Percentiles rank a stretch among this genome's conserved stretches.
phyloP scores from a whole-genome alignment of 2,329 filamentous ascomycete species.

The Aspergillus jensenii region DNA sequence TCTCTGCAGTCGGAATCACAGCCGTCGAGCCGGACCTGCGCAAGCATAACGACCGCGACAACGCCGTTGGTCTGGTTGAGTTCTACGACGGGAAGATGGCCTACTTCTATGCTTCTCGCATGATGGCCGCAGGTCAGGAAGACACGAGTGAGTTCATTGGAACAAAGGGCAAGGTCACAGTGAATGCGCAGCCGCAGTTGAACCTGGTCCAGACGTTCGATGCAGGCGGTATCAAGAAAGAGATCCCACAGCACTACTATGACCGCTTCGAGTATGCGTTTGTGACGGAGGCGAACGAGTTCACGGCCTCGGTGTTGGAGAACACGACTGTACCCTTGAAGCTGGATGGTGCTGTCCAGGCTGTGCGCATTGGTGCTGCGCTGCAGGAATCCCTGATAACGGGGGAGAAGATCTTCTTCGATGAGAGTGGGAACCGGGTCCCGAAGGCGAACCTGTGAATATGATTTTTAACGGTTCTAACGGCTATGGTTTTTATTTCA shows the following conservation, averaged over 20 bases:
- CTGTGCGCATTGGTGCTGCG: conserved; percentile 59
- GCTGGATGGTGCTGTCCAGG: conserved; percentile 57
- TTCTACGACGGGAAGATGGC: conserved; percentile 65
- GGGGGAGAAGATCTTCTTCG: conserved; percentile 59
- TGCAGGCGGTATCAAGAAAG: conserved; percentile 54
- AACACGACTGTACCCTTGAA: conserved; percentile 56
- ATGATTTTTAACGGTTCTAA: neutral
- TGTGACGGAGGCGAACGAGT: conserved; percentile 64
- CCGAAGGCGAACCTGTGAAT: conserved; percentile 25
- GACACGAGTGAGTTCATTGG: conserved; percentile 69
- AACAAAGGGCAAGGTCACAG: conserved; percentile 61
- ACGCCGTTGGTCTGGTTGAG: conserved; percentile 64
- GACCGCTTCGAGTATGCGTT: conserved; percentile 66
- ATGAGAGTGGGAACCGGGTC: conserved; percentile 52
- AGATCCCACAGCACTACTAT: conserved; percentile 64
- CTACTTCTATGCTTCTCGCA: conserved; percentile 63
- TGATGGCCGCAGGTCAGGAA: conserved; percentile 68
- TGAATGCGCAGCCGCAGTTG: conserved; percentile 60
- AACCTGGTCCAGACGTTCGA: conserved; percentile 60
- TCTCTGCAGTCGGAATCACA: conserved; percentile 57
- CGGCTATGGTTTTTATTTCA: neutral
- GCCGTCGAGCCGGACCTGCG: conserved; percentile 59
- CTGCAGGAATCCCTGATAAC: conserved; percentile 58
- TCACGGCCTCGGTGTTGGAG: conserved; percentile 60
- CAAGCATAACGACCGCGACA: conserved; percentile 61